These are phyloP conservation scores for Moniliophthora roreri DNA, from an alignment of 1,284 basidiomycete species.

Conservation along the genomic window DNA sequence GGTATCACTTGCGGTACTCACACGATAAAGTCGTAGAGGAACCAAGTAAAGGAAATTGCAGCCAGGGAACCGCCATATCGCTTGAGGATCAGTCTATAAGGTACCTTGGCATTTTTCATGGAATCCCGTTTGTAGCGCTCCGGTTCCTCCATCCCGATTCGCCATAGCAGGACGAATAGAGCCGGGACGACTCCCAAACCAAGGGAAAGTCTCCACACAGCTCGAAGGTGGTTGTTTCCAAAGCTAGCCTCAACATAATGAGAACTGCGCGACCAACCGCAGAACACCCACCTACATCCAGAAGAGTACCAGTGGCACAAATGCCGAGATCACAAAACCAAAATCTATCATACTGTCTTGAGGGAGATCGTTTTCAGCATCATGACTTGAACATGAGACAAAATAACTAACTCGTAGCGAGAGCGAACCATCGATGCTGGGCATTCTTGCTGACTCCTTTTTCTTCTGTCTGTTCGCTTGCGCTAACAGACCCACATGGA, in stretches of 20 bases:
- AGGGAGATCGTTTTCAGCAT: constrained; percentile 9
- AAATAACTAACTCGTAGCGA: constrained; percentile 71
- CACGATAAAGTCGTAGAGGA: constrained; percentile 83
- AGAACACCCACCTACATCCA: constrained; percentile 66
- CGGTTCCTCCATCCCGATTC: constrained; percentile 83
- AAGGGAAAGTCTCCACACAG: constrained; percentile 87
- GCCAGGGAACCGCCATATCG: constrained; percentile 75
- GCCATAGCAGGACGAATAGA: constrained; percentile 81
- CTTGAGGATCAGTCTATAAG: constrained; percentile 78
- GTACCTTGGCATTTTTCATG: constrained; percentile 75
- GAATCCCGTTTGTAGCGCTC: constrained; percentile 67
- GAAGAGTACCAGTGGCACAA: constrained; percentile 82
- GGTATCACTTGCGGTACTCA: too few relatives aligned
- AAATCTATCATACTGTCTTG: constrained; percentile 86
- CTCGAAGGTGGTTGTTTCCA: constrained; percentile 76
- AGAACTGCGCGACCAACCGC: not conserved
- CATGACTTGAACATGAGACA: constrained; percentile 8
- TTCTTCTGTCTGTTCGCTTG: constrained; percentile 89
- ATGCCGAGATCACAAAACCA: constrained; percentile 82
- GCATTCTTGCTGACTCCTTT: constrained; percentile 72
- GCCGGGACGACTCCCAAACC: constrained; percentile 89
- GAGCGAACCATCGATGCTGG: constrained; percentile 85
- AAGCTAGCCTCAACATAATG: constrained; percentile 45
- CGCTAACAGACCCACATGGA: constrained; percentile 89
- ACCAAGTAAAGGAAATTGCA: constrained; percentile 78